phyloP scores from a whole-genome alignment of 23 red algal species.

The Chondrus crispus region DNA sequence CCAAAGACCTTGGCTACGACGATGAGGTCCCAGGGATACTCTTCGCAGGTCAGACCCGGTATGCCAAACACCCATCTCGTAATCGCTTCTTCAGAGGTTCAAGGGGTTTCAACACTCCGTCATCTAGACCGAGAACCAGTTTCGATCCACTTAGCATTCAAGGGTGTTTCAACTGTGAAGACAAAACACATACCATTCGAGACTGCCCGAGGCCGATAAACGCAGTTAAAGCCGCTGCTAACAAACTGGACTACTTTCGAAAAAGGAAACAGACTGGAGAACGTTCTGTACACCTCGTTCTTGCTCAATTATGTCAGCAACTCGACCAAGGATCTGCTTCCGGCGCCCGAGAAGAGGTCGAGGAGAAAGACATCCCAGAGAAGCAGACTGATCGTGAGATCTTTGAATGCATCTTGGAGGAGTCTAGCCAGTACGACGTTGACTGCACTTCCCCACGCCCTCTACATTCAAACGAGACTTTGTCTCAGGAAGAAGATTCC shows the following conservation, averaged over 20 bases:
- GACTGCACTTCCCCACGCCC: no score
- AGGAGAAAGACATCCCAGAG: no score
- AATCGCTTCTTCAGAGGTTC: background rate
- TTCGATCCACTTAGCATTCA: background rate
- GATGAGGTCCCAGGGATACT: background rate
- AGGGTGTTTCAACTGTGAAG: slow-evolving; percentile 39
- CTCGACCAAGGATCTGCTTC: no score
- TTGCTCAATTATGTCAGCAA: background rate
- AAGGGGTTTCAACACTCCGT: background rate
- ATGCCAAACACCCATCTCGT: background rate
- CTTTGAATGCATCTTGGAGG: background rate
- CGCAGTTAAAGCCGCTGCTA: background rate
- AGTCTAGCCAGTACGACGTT: no score
- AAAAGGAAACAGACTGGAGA: background rate
- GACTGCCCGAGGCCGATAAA: slow-evolving; percentile 22
- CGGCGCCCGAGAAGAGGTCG: no score
- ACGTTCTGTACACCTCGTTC: background rate
- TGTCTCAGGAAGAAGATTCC: no score
- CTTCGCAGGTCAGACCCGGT: background rate
- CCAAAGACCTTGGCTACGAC: background rate
- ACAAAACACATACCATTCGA: background rate
- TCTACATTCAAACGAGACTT: no score
- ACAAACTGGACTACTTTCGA: background rate
- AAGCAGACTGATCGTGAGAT: no score
- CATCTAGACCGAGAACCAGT: background rate